Conservation (phyloP, 441 rosid genomes). For the Euphorbia neoarborescens region DNA sequence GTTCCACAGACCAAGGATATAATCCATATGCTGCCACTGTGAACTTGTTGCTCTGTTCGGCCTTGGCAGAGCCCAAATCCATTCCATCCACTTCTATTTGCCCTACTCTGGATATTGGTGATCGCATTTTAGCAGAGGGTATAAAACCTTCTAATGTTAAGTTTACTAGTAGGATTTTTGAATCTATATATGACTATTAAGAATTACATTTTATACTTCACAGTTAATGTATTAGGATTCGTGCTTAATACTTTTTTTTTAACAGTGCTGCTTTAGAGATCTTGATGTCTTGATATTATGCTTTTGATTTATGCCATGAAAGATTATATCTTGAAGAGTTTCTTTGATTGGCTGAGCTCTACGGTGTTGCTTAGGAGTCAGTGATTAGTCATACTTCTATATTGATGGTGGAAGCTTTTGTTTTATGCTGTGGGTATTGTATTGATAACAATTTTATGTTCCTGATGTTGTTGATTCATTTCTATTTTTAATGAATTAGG, state of each 20-base stretch:
- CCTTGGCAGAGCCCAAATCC: slow-evolving; percentile 87
- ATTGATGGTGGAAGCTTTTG: neutral
- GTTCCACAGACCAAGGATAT: slow-evolving; percentile 62
- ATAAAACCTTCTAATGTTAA: slow-evolving; percentile 9
- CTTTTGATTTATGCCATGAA: neutral
- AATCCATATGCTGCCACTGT: slow-evolving; percentile 82
- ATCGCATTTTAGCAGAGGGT: slow-evolving; percentile 90
- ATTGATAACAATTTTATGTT: neutral
- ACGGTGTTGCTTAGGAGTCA: neutral
- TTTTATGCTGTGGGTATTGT: neutral
- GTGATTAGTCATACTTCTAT: neutral
- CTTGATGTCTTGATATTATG: neutral
- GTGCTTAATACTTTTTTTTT: neutral
- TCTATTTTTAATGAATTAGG: slow-evolving; percentile 37
- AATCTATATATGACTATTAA: neutral
- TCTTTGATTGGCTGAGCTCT: neutral
- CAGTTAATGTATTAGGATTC: neutral
- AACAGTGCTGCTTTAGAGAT: neutral
- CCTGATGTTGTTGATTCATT: slow-evolving; percentile 2
- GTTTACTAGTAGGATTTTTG: neutral
- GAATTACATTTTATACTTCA: too few relatives aligned
- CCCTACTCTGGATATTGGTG: slow-evolving; percentile 92
- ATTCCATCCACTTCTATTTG: slow-evolving; percentile 91
- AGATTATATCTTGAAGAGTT: neutral
- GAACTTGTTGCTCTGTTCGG: slow-evolving; percentile 58